Percentiles rank a stretch among this genome's conserved stretches.
Conservation (phyloP, 2,329 filamentous ascomycete species). For the Phaeosphaeriaceae sp. region DNA sequence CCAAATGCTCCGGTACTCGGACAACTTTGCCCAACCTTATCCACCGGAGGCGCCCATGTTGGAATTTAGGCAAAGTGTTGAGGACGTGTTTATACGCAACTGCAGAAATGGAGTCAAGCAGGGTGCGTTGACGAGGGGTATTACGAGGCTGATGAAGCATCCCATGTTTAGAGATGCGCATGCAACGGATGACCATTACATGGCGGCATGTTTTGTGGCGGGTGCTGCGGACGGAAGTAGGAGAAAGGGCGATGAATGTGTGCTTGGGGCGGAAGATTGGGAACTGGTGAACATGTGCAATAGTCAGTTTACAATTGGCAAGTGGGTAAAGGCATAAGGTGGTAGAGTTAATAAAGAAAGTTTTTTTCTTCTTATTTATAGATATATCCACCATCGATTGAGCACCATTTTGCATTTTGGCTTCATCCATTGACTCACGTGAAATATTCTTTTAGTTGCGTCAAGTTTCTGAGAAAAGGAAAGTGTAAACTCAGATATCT, state of each 20-base stretch:
- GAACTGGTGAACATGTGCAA: constrained; percentile 46
- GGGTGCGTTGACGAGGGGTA: constrained; percentile 56
- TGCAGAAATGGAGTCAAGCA: constrained; percentile 55
- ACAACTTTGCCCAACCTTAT: constrained; percentile 66
- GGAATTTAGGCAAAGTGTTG: constrained; percentile 69
- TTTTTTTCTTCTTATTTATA: no score
- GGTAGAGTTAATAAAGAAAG: not conserved
- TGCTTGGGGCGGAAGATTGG: constrained; percentile 41
- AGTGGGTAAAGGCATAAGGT: constrained; percentile 16
- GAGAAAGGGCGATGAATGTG: constrained; percentile 27
- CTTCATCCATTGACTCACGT: no score
- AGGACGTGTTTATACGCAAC: constrained; percentile 64
- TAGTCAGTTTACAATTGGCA: constrained; percentile 41
- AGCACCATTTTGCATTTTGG: no score
- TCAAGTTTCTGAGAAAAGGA: no score
- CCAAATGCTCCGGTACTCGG: constrained; percentile 67
- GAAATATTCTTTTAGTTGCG: no score
- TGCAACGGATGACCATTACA: constrained; percentile 74
- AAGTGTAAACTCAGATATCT: no score
- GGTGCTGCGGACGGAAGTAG: constrained; percentile 50
- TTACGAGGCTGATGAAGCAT: constrained; percentile 72
- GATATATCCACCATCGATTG: no score
- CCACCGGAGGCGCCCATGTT: constrained; percentile 67
- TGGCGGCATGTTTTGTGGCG: constrained; percentile 68
- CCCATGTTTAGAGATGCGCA: constrained; percentile 70